Evolutionary conservation across 306 rosid genomes (phyloP).

Genomic region (Cucumis cinereus): DNA sequence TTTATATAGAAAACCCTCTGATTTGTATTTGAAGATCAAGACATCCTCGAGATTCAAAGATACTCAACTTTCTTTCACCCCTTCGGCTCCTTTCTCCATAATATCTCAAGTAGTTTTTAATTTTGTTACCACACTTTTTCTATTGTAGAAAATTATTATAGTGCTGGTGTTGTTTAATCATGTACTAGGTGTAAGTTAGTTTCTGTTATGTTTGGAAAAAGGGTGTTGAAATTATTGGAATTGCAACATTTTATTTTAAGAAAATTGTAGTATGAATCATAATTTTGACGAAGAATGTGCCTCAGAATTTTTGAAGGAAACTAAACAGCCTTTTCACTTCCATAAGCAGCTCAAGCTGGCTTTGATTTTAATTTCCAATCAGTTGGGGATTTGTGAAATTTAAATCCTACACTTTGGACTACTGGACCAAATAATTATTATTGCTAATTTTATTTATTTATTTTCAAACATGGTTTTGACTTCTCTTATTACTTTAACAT

Average conservation of each 20-base stretch:
- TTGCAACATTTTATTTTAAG: neutral
- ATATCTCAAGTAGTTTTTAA: neutral
- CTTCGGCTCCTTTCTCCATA: neutral
- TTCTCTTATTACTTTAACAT: too few relatives aligned
- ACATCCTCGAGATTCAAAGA: neutral
- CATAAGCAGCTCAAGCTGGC: neutral
- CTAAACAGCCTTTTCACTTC: neutral
- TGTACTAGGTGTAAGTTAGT: neutral
- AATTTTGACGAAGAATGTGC: neutral
- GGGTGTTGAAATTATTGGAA: neutral
- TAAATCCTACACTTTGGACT: neutral
- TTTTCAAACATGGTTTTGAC: too few relatives aligned
- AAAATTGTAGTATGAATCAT: neutral
- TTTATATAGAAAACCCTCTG: neutral
- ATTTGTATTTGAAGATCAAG: neutral
- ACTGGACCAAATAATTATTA: neutral
- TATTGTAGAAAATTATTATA: neutral
- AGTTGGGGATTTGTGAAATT: neutral
- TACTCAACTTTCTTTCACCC: slow-evolving; percentile 2
- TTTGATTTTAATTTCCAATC: neutral
- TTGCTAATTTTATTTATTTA: too few relatives aligned
- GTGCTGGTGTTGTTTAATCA: neutral
- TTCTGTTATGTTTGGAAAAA: neutral
- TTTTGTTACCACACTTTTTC: neutral
- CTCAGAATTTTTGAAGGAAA: neutral